Conservation (phyloP, 176 grass and related monocot species). For the Musa itinerans region DNA sequence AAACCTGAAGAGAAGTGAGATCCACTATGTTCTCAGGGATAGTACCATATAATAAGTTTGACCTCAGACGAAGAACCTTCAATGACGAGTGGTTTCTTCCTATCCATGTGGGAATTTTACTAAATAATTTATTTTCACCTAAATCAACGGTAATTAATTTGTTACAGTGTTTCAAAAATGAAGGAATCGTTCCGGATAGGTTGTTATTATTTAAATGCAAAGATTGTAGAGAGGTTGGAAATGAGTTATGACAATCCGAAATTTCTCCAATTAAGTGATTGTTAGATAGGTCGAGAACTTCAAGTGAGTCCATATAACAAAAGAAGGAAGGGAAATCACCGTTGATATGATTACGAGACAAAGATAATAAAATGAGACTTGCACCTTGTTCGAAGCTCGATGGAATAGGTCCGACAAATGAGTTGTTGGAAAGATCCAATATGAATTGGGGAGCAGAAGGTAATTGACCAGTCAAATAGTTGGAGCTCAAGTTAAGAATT, state of each 20-base stretch:
- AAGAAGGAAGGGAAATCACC: slow-evolving; percentile 1
- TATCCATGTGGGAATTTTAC: slow-evolving; percentile 15
- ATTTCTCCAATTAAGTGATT: slow-evolving; percentile 7
- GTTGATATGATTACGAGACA: neutral
- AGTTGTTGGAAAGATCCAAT: neutral
- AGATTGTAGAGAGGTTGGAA: neutral
- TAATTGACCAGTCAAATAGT: neutral
- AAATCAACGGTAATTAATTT: slow-evolving; percentile 4
- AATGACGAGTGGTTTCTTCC: slow-evolving; percentile 12
- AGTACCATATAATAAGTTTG: slow-evolving; percentile 7
- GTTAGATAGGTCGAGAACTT: neutral
- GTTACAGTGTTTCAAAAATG: neutral
- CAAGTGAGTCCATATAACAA: neutral
- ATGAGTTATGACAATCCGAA: neutral
- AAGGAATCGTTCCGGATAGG: slow-evolving; percentile 16
- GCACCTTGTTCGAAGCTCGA: neutral
- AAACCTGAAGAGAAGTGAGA: neutral
- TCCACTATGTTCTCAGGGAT: neutral
- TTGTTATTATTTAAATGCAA: neutral
- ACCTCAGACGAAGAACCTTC: neutral
- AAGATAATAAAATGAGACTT: neutral
- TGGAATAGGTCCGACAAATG: neutral
- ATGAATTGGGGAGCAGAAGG: neutral
- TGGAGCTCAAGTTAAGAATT: neutral
- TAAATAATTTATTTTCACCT: neutral